Base-by-base conservation (phyloP, 495 filamentous ascomycete genomes). In the Aspergillus egyptiacus region DNA sequence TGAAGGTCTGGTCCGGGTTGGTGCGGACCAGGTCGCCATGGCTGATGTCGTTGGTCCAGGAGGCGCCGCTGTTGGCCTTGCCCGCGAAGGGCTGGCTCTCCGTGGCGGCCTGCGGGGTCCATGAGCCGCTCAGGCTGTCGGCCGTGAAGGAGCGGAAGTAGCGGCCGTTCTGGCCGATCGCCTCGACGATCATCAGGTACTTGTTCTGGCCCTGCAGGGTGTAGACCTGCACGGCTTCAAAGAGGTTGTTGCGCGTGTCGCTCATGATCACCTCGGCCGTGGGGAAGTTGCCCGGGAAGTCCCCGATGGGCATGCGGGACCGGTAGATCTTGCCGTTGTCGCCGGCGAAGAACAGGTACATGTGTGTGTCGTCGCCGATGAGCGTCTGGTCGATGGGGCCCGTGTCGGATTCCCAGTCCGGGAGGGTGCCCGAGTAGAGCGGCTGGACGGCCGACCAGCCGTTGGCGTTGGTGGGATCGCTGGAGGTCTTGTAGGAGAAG, bases 71-170 rank as follows among this genome's bases (percentile, higher is more conserved):
- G 58, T 85, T 83, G 17, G 73, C 74, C 59, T 77, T 78, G 41
- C 81, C 79, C 2, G 81, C 81, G 41, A 83, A 85, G 3, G 81
- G 74, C 5, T 57, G 43, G 53, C 56, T 69, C 65, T 83, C 80
- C 19, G 37, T 71, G 1, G 60, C 59, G 2, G 79, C 73, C 54
- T 80, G 74, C 6, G 67, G 46, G 0, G 75, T 77, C 80, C 80
- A 84, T 15, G 63, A 28, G 0, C 80, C 80, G 39, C 55, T 52
- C 0, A 83, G 71, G 41, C 66, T 75, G 27, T 50, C 66, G 17
- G 81, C 70, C 2, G 78, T 83, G 63, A 75, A 83, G 0, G 79
- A 82, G 27, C 81, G 78, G 76, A 85, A 85, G 50, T 78, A 85
- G 5, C 81, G 73, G 1, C 40, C 40, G 15, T 32, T 31, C 2